Evolutionary conservation across 2,329 filamentous ascomycete genomes (phyloP).

Genomic region (Cladophialophora psammophila): DNA sequence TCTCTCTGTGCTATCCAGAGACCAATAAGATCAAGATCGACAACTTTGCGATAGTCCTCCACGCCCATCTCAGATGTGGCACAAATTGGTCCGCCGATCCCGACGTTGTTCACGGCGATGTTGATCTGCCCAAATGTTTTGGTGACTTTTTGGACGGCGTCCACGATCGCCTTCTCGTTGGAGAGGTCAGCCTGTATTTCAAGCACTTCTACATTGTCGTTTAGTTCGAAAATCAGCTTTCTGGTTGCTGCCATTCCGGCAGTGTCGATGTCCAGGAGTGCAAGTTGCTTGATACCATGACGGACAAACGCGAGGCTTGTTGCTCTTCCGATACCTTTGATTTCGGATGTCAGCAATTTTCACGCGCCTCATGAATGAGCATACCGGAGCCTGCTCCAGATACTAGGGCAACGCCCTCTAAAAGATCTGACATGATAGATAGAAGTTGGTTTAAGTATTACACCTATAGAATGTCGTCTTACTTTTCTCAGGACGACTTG

Average conservation of each 20-base stretch:
- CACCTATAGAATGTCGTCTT: too few species aligned
- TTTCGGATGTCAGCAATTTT: too few species aligned
- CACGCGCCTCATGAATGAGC: too few species aligned
- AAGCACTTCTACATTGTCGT: too few species aligned
- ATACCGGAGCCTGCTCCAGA: too few species aligned
- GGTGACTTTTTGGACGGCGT: background rate
- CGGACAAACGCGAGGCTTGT: background rate
- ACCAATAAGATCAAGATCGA: too few species aligned
- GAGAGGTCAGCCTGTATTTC: too few species aligned
- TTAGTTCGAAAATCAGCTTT: background rate
- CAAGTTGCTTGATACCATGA: too few species aligned
- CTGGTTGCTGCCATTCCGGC: background rate
- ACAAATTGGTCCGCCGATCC: background rate
- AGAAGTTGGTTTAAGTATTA: too few species aligned
- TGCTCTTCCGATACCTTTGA: slow-evolving; percentile 43
- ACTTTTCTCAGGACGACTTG: too few species aligned
- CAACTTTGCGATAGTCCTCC: background rate
- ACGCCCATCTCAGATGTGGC: background rate
- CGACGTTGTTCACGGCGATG: background rate
- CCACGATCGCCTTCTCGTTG: background rate
- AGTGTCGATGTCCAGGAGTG: background rate
- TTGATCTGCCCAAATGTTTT: background rate
- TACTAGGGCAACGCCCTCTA: too few species aligned
- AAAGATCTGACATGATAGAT: too few species aligned
- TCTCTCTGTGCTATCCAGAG: background rate